Base-by-base conservation (phyloP, 139 green algal species). In the Chlamydomonas sphaeroides region DNA sequence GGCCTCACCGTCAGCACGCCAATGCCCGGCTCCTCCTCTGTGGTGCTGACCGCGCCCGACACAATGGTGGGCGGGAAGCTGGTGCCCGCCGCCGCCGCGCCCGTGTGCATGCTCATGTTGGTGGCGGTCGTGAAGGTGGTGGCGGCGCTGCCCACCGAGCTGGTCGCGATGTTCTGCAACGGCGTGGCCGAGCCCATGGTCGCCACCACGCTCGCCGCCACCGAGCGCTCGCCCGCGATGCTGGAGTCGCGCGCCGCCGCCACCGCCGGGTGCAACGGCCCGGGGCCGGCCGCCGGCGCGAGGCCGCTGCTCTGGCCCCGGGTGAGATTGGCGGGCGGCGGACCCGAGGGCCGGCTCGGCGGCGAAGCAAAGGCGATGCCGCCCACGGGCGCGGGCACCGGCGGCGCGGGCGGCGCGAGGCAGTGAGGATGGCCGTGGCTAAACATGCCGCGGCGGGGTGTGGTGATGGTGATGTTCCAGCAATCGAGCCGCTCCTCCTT, bases 391-490 rank as follows among this genome's bases (percentile, higher is more conserved):
- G 72, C 32, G 59, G 38, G 42, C 23, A 17, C 56, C 20, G 56
- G 20, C 35, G 35, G 51, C 28, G 49, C 18, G 26, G 61, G 68
- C 57, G 20, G 76, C 0, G 59, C 48, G 32, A 80, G 57, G 39
- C 36, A 61, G 61, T 91, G 84, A 5, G 87, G 79, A 17, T 78
- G 21, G 11, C 57, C 57, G 72, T 56, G 14, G 32, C 74, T 48
- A 33, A 89, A 86, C 72, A 80, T 80, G 20, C 25, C 35, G 2
- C 30, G 35, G 17, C 49, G 49, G 1, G 89, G 87, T 23, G 89
- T 49, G 21, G 38, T 69, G 28, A 93, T 48, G 30, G 59, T 65
- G 35, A 93, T 26, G 32, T 48, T 63, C 89, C 89, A 93, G 80
- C 85, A 88, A 80, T 93, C 89, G 30, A 93, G 80, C 35, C 73